Base-by-base conservation (phyloP, 2,329 filamentous ascomycete genomes). In the Orbilia brochopaga region DNA sequence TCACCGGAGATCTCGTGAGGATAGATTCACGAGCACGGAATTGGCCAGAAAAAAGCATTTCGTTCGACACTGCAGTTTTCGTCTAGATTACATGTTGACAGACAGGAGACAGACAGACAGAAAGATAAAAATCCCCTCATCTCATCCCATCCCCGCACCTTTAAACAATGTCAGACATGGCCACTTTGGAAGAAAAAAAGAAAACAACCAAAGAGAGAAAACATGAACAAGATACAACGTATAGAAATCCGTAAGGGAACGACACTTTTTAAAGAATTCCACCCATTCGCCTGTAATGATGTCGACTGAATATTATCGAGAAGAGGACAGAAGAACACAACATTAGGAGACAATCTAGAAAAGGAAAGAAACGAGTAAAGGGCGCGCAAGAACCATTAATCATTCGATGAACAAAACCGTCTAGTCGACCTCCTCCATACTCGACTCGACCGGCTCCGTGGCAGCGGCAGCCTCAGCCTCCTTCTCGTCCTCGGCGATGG, bases 361-460 rank as follows among this genome's bases (percentile, higher is more conserved):
- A 35, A 63, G 52, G 56, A 58, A 50, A 51, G n/a, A n/a, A n/a
- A n/a, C n/a, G n/a, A n/a, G n/a, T n/a, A n/a, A n/a, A n/a, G n/a
- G 19, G 62, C 52, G 50, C 15, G 66, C 54, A 59, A 70, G 51
- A n/a, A 59, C 59, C 60, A 64, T 64, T 32, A 62, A 62, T 53
- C 50, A 54, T 62, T 62, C 42, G 6, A 37, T 17, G 50, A 60
- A 42, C 44, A 37, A 74, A 51, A 57, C 30, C 27, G 50, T 77
- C 85, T 96, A 99, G 87, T 99, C 94, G 81, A 99, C 94, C 88
- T 99, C 94, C 88, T 99, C 94, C 94, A 99, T 99, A 81, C 92
- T 89, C 84, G 90, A 95, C 87, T 96, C 92, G 78, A 88, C 89
- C 75, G 89, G 83, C 81, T 86, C 85, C 75, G 83, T 83, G 17